phyloP scores from a whole-genome alignment of 192 early-diverging fungal genomes.

The Coemansia sp. region DNA sequence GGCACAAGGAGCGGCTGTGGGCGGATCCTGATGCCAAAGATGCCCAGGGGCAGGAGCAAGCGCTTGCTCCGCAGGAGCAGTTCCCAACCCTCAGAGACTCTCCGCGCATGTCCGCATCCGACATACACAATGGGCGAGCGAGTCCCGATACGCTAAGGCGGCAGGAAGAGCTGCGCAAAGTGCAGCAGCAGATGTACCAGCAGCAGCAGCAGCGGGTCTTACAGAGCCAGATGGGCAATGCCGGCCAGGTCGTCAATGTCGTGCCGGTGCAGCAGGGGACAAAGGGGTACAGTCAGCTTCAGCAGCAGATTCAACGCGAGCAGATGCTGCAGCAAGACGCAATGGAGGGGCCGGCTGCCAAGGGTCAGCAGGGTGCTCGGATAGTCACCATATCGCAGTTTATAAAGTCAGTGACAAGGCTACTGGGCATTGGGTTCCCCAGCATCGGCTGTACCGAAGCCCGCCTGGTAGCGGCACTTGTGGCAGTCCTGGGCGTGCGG shows the following conservation, averaged over 20 bases:
- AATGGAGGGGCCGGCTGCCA: constrained; percentile 22
- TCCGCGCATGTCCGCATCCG: too few relatives aligned
- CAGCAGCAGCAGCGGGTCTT: constrained; percentile 15
- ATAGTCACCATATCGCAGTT: constrained; percentile 53
- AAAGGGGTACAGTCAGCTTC: constrained; percentile 34
- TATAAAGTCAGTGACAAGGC: constrained; percentile 35
- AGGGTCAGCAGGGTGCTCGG: constrained; percentile 23
- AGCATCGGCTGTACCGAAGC: constrained; percentile 39
- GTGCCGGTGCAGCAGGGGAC: constrained; percentile 38
- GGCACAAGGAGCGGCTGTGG: constrained; percentile 43
- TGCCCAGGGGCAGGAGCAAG: background rate
- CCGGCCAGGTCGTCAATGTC: constrained; percentile 38
- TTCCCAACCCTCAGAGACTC: background rate
- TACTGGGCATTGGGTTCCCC: constrained; percentile 44
- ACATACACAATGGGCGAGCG: background rate
- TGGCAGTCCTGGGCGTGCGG: constrained; percentile 41
- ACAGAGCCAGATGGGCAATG: constrained; percentile 1
- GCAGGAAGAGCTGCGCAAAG: constrained; percentile 16
- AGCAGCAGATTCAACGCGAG: constrained; percentile 46
- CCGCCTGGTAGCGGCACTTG: constrained; percentile 32
- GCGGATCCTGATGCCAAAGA: constrained; percentile 21
- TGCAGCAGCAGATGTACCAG: constrained; percentile 16
- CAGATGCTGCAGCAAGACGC: constrained; percentile 40
- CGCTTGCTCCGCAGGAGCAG: constrained; percentile 6
- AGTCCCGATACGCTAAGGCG: constrained; percentile 3